Conservation (phyloP, 352 stramenopile species). For the Plasmopara viticola region DNA sequence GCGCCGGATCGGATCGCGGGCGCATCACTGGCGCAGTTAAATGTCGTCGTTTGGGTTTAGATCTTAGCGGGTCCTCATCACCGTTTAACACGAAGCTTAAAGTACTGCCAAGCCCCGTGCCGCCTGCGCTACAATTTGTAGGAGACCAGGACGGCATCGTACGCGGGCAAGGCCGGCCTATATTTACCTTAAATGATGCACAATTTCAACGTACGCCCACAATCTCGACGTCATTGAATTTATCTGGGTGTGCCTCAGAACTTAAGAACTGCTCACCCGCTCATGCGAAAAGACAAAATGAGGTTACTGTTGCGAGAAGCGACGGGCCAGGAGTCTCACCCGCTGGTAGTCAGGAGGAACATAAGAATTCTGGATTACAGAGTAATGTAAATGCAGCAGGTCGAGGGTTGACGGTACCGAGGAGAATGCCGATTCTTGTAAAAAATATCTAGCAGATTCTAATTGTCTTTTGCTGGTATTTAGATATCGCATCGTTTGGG, state of each 20-base stretch:
- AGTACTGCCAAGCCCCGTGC: constrained; percentile 2
- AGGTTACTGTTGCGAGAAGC: constrained; percentile 1
- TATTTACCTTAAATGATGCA: constrained; percentile 10
- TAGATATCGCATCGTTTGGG: constrained; percentile 23
- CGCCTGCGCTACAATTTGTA: constrained; percentile 7
- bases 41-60: constrained; percentile 18
- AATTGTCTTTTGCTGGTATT: constrained; percentile 2
- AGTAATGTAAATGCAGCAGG: neutral
- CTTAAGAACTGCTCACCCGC: constrained; percentile 17
- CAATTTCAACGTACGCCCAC: constrained; percentile 9
- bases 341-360: constrained; percentile 13
- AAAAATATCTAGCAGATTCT: neutral
- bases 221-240: constrained; percentile 6
- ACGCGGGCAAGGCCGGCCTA: neutral
- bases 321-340: constrained; percentile 6
- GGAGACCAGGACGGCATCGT: constrained; percentile 3
- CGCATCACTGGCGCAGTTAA: constrained; percentile 23
- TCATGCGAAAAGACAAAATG: constrained; percentile 12
- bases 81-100: constrained; percentile 15
- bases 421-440: neutral
- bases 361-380: constrained; percentile 28
- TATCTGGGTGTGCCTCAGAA: constrained; percentile 1
- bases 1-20: constrained; percentile 3
- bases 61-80: constrained; percentile 4
- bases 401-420: constrained; percentile 23